Evolutionary conservation across 1,284 basidiomycete species (phyloP), one percentile per base, ranked within the genome.

Genomic region (Tilletiaria anomala): DNA sequence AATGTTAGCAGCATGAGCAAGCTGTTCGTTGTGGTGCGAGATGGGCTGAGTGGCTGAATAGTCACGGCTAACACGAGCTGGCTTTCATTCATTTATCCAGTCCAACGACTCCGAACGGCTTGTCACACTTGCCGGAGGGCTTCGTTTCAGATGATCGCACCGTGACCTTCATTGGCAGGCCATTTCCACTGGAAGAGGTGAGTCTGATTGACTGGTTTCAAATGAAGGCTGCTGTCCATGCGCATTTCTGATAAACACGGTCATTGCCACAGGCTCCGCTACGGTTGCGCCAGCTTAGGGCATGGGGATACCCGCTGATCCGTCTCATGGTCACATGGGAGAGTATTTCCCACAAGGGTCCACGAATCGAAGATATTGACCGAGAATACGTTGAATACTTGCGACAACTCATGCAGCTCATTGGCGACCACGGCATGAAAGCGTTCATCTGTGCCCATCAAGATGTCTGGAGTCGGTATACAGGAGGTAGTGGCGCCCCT

Each of bases 241-340:
- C 11, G 4, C 26, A 14, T 19, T 36, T 3, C 11, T 6, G 12
- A 36, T 36, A 14, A 5, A 4, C 41, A 48, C n/a, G n/a, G n/a
- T n/a, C n/a, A n/a, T n/a, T n/a, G n/a, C n/a, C n/a, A n/a, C n/a
- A n/a, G 34, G 61, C 63, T 5, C 51, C 46, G 0, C 26, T 48
- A 17, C 67, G 69, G 37, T 57, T 68, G 23, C 39, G 52, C 6
- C 58, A 69, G 0, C 44, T 71, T 0, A 38, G 44, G 2, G 47
- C 58, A 1, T 71, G 68, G 69, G 70, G 70, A 1, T 47, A 68
- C 14, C 59, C 68, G 6, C 58, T 69, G 20, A 50, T 71, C 26
- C 55, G 70, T 1, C 87, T 51, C 73, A 84, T 43, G 81, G 76
- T 96, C 3, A 93, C 89, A 1, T 97, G 91, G 93, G 91, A 97